Base-by-base conservation (phyloP, 2,329 filamentous ascomycete species). In the Graphiopsis chlorocephala region DNA sequence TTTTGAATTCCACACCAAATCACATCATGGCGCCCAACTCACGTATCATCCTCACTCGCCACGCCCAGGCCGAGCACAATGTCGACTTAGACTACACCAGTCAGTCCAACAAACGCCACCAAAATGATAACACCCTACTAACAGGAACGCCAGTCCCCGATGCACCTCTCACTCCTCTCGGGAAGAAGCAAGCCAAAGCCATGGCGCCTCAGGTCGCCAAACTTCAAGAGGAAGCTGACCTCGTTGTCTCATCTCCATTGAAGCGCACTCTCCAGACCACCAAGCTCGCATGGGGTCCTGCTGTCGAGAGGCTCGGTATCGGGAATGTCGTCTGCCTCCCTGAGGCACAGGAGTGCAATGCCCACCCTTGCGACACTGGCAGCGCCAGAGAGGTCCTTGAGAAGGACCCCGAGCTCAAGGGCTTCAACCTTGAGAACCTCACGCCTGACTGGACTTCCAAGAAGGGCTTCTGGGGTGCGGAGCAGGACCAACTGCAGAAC, bases 251-350 rank as follows among this genome's bases (percentile, higher is more conserved):
- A 11, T 74, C 72, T 26, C 73, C 74, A 14, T 68, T 75, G 29
- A 69, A 71, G 60, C 71, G 74, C 2, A 75, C 74, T 5, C 66
- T 75, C 8, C 73, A 75, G 60, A 75, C 74, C 1, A 75, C 74
- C 7, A 70, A 67, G 35, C 69, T 74, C 4, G 73, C 70, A 57
- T 75, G 68, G 68, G 68, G 48, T 1, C 68, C 71, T 1, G 73
- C 73, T 5, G 63, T 74, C 20, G 53, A 68, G 20, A 70, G 72
- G 33, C 68, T 75, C 5, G 70, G 70, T 29, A 58, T 72, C 55
- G 55, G 64, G 15, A 72, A 72, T 29, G 71, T 74, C 4, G 63
- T 73, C n/a, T 71, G 69, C 48, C 64, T 75, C 1, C 74, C 74
- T 0, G 63, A 74, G 65, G 73, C 72, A 14, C 74, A 75, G 61